Percentiles rank a stretch among this genome's conserved stretches.
Conservation (phyloP, 306 rosid species). For the Cucurbita ficifolia region DNA sequence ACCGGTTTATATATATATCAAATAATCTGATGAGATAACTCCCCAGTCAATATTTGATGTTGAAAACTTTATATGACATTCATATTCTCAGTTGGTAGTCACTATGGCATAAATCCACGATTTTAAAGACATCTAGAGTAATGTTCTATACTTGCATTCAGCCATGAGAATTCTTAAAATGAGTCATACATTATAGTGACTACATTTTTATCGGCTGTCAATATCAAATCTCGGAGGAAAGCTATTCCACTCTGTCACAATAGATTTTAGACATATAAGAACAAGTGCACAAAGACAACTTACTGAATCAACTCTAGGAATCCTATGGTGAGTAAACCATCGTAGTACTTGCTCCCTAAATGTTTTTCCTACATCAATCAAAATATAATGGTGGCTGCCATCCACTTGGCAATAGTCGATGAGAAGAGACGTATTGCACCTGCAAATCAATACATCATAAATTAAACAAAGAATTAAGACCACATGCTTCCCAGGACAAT, state of each 20-base stretch:
- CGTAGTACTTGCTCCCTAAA: slow-evolving; percentile 87
- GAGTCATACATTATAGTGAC: not conserved
- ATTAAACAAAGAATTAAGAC: not conserved
- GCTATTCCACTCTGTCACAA: not conserved
- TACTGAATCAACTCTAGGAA: slow-evolving; percentile 87
- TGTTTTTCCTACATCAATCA: slow-evolving; percentile 91
- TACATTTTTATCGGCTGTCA: too few relatives aligned
- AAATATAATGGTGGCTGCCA: slow-evolving; percentile 41
- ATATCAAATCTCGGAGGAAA: not conserved
- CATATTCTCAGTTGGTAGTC: not conserved
- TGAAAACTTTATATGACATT: not conserved
- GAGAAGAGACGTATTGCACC: slow-evolving; percentile 83
- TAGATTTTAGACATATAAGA: slow-evolving; percentile 3
- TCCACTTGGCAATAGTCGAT: slow-evolving; percentile 55
- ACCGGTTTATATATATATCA: not conserved
- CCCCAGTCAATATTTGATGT: not conserved
- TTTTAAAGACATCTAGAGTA: not conserved
- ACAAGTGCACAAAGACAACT: slow-evolving; percentile 16
- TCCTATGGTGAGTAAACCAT: slow-evolving; percentile 70
- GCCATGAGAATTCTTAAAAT: not conserved
- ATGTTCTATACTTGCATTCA: not conserved
- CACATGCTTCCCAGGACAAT: not conserved
- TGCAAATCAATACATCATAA: slow-evolving; percentile 16
- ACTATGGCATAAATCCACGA: not conserved
- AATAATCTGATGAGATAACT: not conserved